phyloP scores from a whole-genome alignment of 2,329 filamentous ascomycete species.

The Alternaria ventricosa region DNA sequence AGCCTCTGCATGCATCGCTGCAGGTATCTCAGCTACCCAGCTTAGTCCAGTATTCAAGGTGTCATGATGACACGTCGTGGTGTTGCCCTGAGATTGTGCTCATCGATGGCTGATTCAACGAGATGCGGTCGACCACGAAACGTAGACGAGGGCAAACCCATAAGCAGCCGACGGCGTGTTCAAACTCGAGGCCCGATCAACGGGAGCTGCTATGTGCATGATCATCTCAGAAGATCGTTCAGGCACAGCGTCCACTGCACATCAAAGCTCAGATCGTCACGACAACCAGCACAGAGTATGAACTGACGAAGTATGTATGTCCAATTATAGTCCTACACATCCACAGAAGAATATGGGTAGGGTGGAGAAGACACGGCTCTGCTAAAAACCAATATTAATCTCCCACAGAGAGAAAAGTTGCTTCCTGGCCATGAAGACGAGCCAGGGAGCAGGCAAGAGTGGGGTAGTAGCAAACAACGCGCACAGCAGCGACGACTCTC shows the following conservation, averaged over 20 bases:
- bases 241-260: background rate
- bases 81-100: background rate
- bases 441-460: conserved; percentile 60
- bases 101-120: background rate
- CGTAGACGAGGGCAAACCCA: too few species aligned
- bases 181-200: background rate
- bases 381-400: conserved; percentile 59
- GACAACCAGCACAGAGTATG: background rate
- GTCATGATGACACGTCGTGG: background rate
- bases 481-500: conserved; percentile 10
- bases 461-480: conserved; percentile 35
- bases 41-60: background rate
- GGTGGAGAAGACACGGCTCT: conserved; percentile 62
- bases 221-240: background rate
- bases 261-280: background rate
- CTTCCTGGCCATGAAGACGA: conserved; percentile 55
- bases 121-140: background rate
- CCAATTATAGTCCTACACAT: conserved; percentile 57
- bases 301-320: conserved; percentile 50
- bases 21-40: background rate
- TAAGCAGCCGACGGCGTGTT: background rate
- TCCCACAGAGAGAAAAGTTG: conserved; percentile 60
- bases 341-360: conserved; percentile 50
- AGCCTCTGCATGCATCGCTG: background rate
- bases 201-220: background rate